phyloP scores from a whole-genome alignment of 208 protist species.

The Leishmania aethiopica region DNA sequence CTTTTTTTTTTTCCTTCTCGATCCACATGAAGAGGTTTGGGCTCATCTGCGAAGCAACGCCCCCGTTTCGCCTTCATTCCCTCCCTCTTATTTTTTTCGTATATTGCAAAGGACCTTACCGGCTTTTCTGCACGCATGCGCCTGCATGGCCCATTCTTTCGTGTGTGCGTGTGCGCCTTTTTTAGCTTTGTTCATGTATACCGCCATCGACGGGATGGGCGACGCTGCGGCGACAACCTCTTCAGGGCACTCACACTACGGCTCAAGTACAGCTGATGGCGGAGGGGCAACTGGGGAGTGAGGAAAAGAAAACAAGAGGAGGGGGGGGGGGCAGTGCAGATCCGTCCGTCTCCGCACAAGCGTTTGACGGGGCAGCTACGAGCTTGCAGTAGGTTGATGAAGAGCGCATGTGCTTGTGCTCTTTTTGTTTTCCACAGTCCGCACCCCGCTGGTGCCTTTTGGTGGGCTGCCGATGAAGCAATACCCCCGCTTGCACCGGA shows the following conservation, averaged over 20 bases:
- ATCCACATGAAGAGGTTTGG: background rate
- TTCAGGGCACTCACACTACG: background rate
- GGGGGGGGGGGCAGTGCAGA: background rate
- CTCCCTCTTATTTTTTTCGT: background rate
- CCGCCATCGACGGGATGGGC: background rate
- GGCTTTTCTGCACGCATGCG: background rate
- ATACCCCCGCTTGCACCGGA: background rate
- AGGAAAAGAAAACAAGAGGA: background rate
- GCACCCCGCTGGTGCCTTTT: background rate
- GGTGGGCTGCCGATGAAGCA: background rate
- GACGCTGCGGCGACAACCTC: background rate
- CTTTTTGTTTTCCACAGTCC: background rate
- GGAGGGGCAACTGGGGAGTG: background rate
- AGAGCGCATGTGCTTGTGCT: background rate
- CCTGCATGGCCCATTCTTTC: background rate
- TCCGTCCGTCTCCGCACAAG: background rate
- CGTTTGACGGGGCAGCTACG: background rate
- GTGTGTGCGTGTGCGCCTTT: background rate
- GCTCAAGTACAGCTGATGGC: background rate
- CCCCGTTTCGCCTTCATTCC: background rate
- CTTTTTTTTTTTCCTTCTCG: conserved; percentile 11
- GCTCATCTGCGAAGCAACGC: background rate
- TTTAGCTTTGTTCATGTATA: background rate
- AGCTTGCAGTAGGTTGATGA: background rate
- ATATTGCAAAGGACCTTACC: background rate